phyloP scores from a whole-genome alignment of 257 asterid genomes.

The Galeopsis tetrahit region DNA sequence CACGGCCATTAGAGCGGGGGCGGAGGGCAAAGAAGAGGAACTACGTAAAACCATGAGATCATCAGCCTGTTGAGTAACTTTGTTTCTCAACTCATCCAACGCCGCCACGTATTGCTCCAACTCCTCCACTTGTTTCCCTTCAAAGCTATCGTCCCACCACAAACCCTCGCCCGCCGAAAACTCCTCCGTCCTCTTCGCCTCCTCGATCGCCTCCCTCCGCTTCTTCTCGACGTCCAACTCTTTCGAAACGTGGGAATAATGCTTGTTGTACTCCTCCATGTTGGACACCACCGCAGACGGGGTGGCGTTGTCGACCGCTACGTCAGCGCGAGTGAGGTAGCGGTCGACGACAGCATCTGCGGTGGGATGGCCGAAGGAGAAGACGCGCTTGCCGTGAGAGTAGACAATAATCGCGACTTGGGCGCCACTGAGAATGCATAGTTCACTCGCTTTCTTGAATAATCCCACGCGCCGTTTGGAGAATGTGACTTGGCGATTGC shows the following conservation, averaged over 20 bases:
- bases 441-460: slow-evolving; percentile 58
- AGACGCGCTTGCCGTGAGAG: slow-evolving; percentile 47
- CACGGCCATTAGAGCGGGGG: neutral
- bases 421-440: slow-evolving; percentile 49
- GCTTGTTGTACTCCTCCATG: slow-evolving; percentile 37
- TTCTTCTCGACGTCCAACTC: slow-evolving; percentile 51
- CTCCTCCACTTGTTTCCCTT: slow-evolving; percentile 41
- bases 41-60: slow-evolving; percentile 22
- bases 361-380: slow-evolving; percentile 44
- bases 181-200: slow-evolving; percentile 19
- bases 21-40: slow-evolving; percentile 26
- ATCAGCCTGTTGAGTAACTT: slow-evolving; percentile 33
- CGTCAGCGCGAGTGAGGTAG: slow-evolving; percentile 28
- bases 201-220: slow-evolving; percentile 22
- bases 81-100: slow-evolving; percentile 46
- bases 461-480: slow-evolving; percentile 54
- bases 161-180: slow-evolving; percentile 14
- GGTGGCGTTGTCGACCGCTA: neutral
- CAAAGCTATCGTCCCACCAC: slow-evolving; percentile 49
- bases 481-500: slow-evolving; percentile 52
- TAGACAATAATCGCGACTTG: slow-evolving; percentile 49
- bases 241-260: slow-evolving; percentile 34
- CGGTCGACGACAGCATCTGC: slow-evolving; percentile 42
- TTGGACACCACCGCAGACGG: neutral
- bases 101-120: slow-evolving; percentile 46